Conservation (phyloP, 768 basidiomycete species). For the Tulasnella sp. region DNA sequence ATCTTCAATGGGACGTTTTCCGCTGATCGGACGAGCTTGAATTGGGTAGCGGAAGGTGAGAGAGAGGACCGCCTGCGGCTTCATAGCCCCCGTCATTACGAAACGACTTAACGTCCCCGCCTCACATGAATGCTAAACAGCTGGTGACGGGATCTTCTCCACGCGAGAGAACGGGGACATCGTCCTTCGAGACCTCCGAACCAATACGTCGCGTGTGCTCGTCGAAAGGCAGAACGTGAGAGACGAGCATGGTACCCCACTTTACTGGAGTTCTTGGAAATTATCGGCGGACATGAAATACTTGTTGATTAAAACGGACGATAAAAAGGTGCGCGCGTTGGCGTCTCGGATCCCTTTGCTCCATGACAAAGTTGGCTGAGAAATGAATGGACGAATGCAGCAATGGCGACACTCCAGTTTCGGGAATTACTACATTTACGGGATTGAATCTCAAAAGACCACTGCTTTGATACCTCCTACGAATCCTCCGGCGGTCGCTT, state of each 20-base stretch:
- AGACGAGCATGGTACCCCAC: conserved; percentile 50
- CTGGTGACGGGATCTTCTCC: conserved; percentile 91
- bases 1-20: conserved; percentile 87
- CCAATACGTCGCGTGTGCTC: conserved; percentile 56
- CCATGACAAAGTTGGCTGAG: neutral
- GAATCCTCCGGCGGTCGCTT: conserved; percentile 62
- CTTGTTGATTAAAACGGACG: conserved; percentile 70
- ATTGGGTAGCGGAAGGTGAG: conserved; percentile 91
- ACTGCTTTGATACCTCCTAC: conserved; percentile 62
- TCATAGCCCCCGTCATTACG: neutral
- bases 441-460: conserved; percentile 58
- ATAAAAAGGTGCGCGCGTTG: conserved; percentile 50
- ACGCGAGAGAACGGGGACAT: conserved; percentile 54
- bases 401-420: conserved; percentile 93
- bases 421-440: conserved; percentile 90
- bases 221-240: conserved; percentile 51
- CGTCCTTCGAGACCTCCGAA: conserved; percentile 71
- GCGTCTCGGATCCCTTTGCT: conserved; percentile 11
- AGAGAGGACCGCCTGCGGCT: neutral
- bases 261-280: conserved; percentile 58
- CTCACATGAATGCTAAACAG: conserved; percentile 36
- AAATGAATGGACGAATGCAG: conserved; percentile 38
- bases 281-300: conserved; percentile 88
- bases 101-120: neutral
- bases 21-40: conserved; percentile 40